Evolutionary conservation across 495 filamentous ascomycete species (phyloP), one percentile per base, ranked within the genome.

Genomic region (Penicillium paxilli): DNA sequence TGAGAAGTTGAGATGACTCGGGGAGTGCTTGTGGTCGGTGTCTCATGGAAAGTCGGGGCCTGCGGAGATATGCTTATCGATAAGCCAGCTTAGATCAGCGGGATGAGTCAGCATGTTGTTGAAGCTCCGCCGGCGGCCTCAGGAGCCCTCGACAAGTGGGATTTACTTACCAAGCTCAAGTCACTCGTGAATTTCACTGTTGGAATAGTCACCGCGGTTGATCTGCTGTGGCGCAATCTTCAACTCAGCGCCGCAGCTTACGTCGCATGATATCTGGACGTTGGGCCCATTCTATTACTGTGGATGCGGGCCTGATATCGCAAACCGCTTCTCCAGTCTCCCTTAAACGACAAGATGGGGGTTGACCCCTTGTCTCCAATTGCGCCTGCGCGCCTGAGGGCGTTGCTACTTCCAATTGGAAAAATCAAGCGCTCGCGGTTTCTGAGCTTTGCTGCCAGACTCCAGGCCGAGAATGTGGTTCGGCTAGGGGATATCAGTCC

Each of bases 401-500:
- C 85, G 37, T 80, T 96, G 49, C 77, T 96, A 38, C 75, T 97
- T 37, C 95, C 94, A 37, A 79, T 95, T 63, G 94, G 94, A 30
- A 83, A 78, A 57, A 94, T 98, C 65, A 90, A 84, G 65, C 85
- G 86, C 24, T 88, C 87, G 17, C 83, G 91, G 49, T 97, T 97
- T 70, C 64, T 83, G 49, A 76, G 77, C 53, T 96, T 97, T 70
- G 82, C 91, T 58, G 81, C 85, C 41, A 83, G 89, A 57, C 79
- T 99, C 47, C 83, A 87, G 66, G 74, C 80, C 54, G 87, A 95
- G 65, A 87, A 90, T 81, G 82, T 94, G 53, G 84, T 99, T 56
- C 87, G 88, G 49, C 80, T 99, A 54, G 87, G 91, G 64, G 94
- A 98, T 69, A 85, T 98, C 66, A 96, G 84, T 65, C 89, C 92